These are phyloP conservation scores for Penicillium simplicissimum DNA, from an alignment of 495 filamentous ascomycete species.

Conservation along the genomic window DNA sequence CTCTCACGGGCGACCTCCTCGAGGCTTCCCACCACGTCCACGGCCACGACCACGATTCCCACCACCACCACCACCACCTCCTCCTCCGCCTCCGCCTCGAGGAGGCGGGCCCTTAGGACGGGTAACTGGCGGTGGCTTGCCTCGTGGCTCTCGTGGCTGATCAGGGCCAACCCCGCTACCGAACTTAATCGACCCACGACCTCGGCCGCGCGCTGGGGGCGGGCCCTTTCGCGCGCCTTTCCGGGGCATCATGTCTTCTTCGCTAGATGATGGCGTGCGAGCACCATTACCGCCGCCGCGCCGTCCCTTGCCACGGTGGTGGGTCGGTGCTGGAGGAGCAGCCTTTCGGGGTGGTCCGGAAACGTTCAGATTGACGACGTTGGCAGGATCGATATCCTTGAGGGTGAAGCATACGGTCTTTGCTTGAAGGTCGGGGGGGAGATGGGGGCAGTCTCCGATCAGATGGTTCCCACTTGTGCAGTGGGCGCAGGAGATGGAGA, in stretches of 20 bases:
- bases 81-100: conserved; percentile 19
- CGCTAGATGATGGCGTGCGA: conserved; percentile 11
- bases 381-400: conserved; percentile 34
- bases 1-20: conserved; percentile 2
- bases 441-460: conserved; percentile 48
- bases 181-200: conserved; percentile 35
- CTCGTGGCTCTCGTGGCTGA: conserved; percentile 18
- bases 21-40: conserved; percentile 8
- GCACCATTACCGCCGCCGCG: conserved; percentile 5
- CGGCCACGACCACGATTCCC: conserved; percentile 8
- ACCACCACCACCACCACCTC: conserved; percentile 10
- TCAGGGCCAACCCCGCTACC: conserved; percentile 12
- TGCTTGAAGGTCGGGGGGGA: conserved; percentile 14
- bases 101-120: conserved; percentile 9
- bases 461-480: conserved; percentile 49
- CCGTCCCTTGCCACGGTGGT: conserved; percentile 20
- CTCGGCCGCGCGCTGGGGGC: conserved; percentile 24
- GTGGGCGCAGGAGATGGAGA: conserved; percentile 51
- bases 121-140: conserved; percentile 7
- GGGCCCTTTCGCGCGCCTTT: conserved; percentile 23
- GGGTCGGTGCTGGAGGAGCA: not conserved
- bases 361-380: conserved; percentile 41
- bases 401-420: conserved; percentile 39
- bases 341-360: not conserved
- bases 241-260: conserved; percentile 19